Percentiles rank a stretch among this genome's conserved stretches.
Evolutionary conservation across 176 grass and related monocot genomes (phyloP).

Genomic region (Oryza glumipatula): DNA sequence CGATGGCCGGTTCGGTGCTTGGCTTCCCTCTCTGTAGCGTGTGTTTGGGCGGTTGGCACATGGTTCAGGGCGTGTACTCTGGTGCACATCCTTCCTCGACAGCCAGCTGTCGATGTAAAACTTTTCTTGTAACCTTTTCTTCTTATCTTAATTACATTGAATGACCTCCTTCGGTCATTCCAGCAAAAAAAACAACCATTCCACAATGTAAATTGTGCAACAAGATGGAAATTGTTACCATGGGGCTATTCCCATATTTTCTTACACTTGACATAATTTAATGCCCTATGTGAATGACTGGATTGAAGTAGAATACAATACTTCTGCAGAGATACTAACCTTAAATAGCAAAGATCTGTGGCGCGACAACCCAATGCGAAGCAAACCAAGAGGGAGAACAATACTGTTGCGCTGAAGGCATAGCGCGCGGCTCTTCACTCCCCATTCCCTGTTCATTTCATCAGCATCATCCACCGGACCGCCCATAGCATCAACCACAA

Average conservation of each 20-base stretch:
- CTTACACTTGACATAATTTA: background rate
- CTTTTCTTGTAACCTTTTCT: no score
- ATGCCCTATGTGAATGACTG: conserved; percentile 6
- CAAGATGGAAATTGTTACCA: conserved; percentile 15
- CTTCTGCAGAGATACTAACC: conserved; percentile 52
- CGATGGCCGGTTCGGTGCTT: no score
- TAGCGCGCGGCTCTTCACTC: conserved; percentile 49
- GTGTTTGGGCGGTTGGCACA: no score
- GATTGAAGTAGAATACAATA: background rate
- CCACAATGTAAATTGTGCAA: background rate
- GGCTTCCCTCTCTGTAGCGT: no score
- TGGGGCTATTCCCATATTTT: background rate
- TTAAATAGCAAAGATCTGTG: conserved; percentile 96
- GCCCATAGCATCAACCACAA: conserved; percentile 79
- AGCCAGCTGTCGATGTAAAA: no score
- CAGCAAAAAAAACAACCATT: background rate
- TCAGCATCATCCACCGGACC: conserved; percentile 85
- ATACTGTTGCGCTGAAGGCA: conserved; percentile 53
- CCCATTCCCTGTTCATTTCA: conserved; percentile 65
- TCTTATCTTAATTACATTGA: no score
- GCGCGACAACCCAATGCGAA: conserved; percentile 75
- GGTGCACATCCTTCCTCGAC: no score
- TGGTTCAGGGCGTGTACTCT: no score
- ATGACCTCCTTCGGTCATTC: no score
- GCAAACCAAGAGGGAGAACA: conserved; percentile 79